A percentile compares a stretch with the other conserved stretches of the same genome.
phyloP scores from a whole-genome alignment of 1,139 yeast species.

The Pneumocystis wakefieldiae region DNA sequence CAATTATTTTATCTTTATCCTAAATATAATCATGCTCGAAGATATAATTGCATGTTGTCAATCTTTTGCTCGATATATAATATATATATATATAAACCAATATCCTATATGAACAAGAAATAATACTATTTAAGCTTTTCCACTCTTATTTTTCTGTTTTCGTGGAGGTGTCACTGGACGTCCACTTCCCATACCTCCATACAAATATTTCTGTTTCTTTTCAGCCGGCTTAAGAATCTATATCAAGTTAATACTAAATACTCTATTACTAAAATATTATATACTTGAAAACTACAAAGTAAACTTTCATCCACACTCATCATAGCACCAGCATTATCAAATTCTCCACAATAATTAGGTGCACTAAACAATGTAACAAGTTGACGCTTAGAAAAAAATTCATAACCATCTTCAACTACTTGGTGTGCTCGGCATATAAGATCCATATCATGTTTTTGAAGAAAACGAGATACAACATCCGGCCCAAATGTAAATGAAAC shows the following conservation, averaged over 20 bases:
- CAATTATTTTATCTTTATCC: neutral
- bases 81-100: neutral
- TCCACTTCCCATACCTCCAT: constrained; percentile 34
- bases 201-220: constrained; percentile 63
- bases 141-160: constrained; percentile 37
- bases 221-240: constrained; percentile 87
- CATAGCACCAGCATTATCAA: constrained; percentile 98
- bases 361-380: constrained; percentile 89
- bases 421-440: constrained; percentile 96
- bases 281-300: constrained; percentile 76
- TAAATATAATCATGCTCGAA: neutral
- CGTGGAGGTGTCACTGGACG: constrained; percentile 48
- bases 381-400: constrained; percentile 88
- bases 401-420: constrained; percentile 97
- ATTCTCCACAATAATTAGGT: constrained; percentile 97
- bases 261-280: neutral
- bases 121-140: constrained; percentile 11
- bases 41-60: neutral
- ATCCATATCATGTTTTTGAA: constrained; percentile 94
- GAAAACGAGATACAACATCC: constrained; percentile 83
- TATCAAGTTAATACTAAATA: neutral
- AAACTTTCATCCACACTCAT: constrained; percentile 95
- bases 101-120: constrained; percentile 1
- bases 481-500: constrained; percentile 96
- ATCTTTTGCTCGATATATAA: neutral